Evolutionary conservation across 441 rosid species (phyloP).

Genomic region (Euphorbia celastroides): DNA sequence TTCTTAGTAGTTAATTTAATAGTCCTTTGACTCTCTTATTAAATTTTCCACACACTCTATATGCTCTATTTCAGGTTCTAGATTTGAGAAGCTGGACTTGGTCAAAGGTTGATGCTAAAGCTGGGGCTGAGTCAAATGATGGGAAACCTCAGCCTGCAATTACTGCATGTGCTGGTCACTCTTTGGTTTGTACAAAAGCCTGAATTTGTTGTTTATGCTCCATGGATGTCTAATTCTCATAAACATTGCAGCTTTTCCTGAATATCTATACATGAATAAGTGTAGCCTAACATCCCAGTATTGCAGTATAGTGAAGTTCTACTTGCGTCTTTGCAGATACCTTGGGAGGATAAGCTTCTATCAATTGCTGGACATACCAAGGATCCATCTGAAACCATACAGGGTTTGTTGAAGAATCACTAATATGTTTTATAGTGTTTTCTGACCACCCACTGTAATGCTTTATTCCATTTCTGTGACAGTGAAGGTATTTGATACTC

Average conservation of each 20-base stretch:
- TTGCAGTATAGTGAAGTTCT: constrained; percentile 11
- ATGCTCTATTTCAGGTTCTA: constrained; percentile 46
- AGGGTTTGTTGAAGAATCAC: constrained; percentile 38
- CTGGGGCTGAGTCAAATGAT: constrained; percentile 48
- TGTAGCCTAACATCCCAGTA: constrained; percentile 17
- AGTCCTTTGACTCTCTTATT: not conserved
- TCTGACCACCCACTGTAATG: not conserved
- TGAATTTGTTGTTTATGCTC: constrained; percentile 15
- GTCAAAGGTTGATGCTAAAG: constrained; percentile 80
- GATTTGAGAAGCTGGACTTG: constrained; percentile 96
- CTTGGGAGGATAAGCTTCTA: constrained; percentile 92
- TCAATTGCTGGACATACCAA: constrained; percentile 95
- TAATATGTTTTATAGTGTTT: constrained; percentile 9
- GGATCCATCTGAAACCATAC: constrained; percentile 84
- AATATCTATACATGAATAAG: constrained; percentile 17
- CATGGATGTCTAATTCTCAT: constrained; percentile 16
- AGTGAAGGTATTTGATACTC: constrained; percentile 87
- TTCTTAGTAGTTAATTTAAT: not conserved
- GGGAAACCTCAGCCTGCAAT: constrained; percentile 37
- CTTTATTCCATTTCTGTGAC: constrained; percentile 29
- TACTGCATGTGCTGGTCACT: constrained; percentile 92
- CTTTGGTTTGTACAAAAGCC: constrained; percentile 58
- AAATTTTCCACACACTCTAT: not conserved
- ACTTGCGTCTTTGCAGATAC: constrained; percentile 44
- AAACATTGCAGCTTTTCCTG: constrained; percentile 12